Percentiles rank a stretch among this genome's conserved stretches.
Conservation (phyloP, 2,329 filamentous ascomycete species). For the Coniochaeta pulveracea region DNA sequence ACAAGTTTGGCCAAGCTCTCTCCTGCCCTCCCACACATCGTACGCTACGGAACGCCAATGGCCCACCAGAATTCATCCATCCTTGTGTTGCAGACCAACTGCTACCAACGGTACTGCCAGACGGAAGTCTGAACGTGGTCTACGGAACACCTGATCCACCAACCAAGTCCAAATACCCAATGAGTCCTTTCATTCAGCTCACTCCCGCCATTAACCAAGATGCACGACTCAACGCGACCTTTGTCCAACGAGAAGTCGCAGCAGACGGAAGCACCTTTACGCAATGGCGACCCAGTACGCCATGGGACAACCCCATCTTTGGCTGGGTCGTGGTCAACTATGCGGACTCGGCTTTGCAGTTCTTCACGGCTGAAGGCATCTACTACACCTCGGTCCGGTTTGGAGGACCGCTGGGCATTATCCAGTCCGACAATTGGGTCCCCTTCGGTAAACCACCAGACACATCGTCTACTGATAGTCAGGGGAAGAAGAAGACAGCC, state of each 20-base stretch:
- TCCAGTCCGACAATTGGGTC: constrained; percentile 18
- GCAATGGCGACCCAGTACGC: constrained; percentile 12
- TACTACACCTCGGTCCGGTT: constrained; percentile 30
- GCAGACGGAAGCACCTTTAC: not conserved
- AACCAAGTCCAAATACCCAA: too few species aligned
- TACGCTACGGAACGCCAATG: too few species aligned
- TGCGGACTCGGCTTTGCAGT: constrained; percentile 26
- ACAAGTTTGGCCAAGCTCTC: constrained; percentile 35
- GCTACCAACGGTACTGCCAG: too few species aligned
- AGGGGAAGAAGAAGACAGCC: too few species aligned
- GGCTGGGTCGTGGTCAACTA: constrained; percentile 31
- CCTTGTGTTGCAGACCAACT: too few species aligned
- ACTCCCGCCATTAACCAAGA: constrained; percentile 28
- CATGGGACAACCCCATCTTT: constrained; percentile 29
- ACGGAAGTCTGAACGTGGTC: too few species aligned
- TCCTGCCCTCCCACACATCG: too few species aligned
- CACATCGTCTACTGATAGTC: too few species aligned
- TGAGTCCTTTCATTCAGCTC: constrained; percentile 27
- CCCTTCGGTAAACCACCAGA: constrained; percentile 19
- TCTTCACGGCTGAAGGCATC: constrained; percentile 26
- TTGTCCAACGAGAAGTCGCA: constrained; percentile 12
- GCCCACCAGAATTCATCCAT: too few species aligned
- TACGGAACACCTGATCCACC: too few species aligned
- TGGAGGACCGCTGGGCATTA: constrained; percentile 17
- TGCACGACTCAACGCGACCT: constrained; percentile 22